Base-by-base conservation (phyloP, 1,284 basidiomycete species). In the Stereum hirsutum region DNA sequence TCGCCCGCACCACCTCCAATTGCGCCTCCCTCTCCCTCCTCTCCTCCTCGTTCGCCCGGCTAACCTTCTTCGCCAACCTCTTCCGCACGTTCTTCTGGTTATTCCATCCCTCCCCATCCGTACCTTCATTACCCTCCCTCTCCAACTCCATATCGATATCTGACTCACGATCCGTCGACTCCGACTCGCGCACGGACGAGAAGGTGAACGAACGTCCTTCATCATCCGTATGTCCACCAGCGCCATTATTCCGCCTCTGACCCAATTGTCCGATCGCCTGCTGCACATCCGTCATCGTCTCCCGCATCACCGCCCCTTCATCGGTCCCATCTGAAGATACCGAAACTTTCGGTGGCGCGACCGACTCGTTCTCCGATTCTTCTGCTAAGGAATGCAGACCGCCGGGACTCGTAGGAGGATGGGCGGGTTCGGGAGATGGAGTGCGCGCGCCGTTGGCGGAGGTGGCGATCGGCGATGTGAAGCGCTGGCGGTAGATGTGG, bases 221-320 rank as follows among this genome's bases (percentile, higher is more conserved):
- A 17, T 65, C 61, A 53, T 74, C 71, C 43, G 69, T 61, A 37
- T 55, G 56, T n/a, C n/a, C n/a, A n/a, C n/a, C n/a, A n/a, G n/a
- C n/a, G n/a, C n/a, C n/a, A n/a, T n/a, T n/a, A n/a, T n/a, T n/a
- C n/a, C n/a, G n/a, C n/a, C n/a, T n/a, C 31, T 67, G 60, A 10
- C 77, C 83, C 28, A 89, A 76, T 52, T 86, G 81, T 49, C 87
- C 82, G 50, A 93, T 90, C 7, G 89, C 90, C 52, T 86, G 66
- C 61, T 92, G 86, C 8, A 93, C 86, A 49, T 93, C 88, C 4
- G 86, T 89, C 70, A 93, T 74, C 2, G 90, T 93, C 2, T 78
- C 81, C 39, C 76, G 75, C 86, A 92, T 90, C 50, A 88, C 78
- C 49, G 75, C 71, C 50, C 77, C 73, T 4, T 63, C 66, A 28